Percentiles rank a stretch among this genome's conserved stretches.
These are phyloP conservation scores for Hanseniaspora uvarum DNA, from an alignment of 1,139 yeast genomes.

Conservation along the genomic window DNA sequence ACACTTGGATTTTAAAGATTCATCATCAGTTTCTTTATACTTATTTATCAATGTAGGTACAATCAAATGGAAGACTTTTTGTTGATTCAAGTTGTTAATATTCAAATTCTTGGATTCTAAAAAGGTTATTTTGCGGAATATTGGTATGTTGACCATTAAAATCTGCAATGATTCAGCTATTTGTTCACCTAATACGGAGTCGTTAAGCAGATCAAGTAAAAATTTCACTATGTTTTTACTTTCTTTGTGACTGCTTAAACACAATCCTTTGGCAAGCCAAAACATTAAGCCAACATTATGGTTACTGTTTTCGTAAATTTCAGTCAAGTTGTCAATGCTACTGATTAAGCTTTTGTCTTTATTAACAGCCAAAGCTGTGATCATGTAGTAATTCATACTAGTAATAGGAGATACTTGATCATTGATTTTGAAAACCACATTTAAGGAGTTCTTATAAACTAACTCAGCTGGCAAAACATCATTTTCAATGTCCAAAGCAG, in stretches of 20 bases:
- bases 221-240: constrained; percentile 37
- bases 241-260: constrained; percentile 45
- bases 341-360: constrained; percentile 34
- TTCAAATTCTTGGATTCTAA: constrained; percentile 45
- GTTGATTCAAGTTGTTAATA: constrained; percentile 63
- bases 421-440: constrained; percentile 20
- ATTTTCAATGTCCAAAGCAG: constrained; percentile 39
- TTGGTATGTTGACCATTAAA: constrained; percentile 53
- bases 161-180: constrained; percentile 52
- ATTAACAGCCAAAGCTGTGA: constrained; percentile 50
- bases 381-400: constrained; percentile 50
- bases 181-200: constrained; percentile 29
- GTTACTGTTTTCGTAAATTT: constrained; percentile 6
- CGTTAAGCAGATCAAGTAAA: constrained; percentile 34
- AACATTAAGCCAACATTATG: constrained; percentile 24
- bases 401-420: constrained; percentile 17
- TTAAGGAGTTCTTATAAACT: constrained; percentile 20
- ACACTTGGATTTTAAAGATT: constrained; percentile 38
- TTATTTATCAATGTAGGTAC: constrained; percentile 41
- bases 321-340: not conserved
- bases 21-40: constrained; percentile 29
- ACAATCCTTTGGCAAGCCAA: constrained; percentile 66
- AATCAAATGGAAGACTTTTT: constrained; percentile 54
- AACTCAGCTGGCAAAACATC: constrained; percentile 20
- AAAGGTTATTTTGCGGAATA: constrained; percentile 43